Percentiles rank a stretch among this genome's conserved stretches.
These are phyloP conservation scores for Arxiozyma slooffiae DNA, from an alignment of 1,139 yeast species.

Conservation along the genomic window DNA sequence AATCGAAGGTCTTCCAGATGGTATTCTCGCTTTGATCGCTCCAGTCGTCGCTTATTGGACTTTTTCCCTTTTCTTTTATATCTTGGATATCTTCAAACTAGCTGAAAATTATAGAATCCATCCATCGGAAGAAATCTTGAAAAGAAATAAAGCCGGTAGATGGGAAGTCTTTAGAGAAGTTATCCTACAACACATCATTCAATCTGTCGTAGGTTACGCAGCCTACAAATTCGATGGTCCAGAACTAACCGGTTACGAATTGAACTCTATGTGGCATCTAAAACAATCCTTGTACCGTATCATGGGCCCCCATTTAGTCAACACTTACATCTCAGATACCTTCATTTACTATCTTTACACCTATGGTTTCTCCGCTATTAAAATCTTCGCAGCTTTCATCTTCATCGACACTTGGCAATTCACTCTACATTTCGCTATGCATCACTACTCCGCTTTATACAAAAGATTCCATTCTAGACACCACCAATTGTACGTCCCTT, in stretches of 20 bases:
- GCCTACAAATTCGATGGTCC: slow-evolving; percentile 50
- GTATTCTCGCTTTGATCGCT: slow-evolving; percentile 54
- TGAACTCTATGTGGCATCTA: slow-evolving; percentile 55
- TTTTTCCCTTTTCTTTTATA: slow-evolving; percentile 61
- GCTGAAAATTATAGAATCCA: slow-evolving; percentile 83
- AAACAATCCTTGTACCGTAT: slow-evolving; percentile 22
- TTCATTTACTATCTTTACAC: slow-evolving; percentile 42
- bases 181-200: slow-evolving; percentile 70
- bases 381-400: slow-evolving; percentile 53
- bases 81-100: slow-evolving; percentile 61
- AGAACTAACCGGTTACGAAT: slow-evolving; percentile 67
- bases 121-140: slow-evolving; percentile 72
- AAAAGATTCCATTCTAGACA: slow-evolving; percentile 84
- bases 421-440: slow-evolving; percentile 82
- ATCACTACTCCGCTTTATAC: slow-evolving; percentile 65
- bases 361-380: slow-evolving; percentile 51
- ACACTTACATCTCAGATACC: slow-evolving; percentile 35
- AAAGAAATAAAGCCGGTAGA: slow-evolving; percentile 65
- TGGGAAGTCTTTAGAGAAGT: slow-evolving; percentile 72
- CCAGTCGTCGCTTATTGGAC: slow-evolving; percentile 83
- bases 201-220: slow-evolving; percentile 56
- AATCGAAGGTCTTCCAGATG: slow-evolving; percentile 38
- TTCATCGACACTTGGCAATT: slow-evolving; percentile 94
- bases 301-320: slow-evolving; percentile 29
- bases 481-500: slow-evolving; percentile 88